A percentile compares a stretch with the other conserved stretches of the same genome.
Evolutionary conservation across 441 rosid species (phyloP).

Genomic region (Adansonia gregorii): DNA sequence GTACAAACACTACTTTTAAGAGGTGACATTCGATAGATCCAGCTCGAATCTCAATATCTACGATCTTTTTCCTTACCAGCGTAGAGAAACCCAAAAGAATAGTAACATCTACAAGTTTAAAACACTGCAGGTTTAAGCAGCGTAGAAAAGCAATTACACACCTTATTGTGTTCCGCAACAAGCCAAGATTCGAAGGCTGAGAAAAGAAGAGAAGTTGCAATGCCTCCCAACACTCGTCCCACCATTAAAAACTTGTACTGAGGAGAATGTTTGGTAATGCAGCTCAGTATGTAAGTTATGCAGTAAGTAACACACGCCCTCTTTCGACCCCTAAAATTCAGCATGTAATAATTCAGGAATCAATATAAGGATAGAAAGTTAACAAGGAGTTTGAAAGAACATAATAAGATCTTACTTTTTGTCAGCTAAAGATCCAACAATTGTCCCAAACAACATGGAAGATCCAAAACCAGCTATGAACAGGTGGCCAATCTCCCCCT

Average conservation of each 20-base stretch:
- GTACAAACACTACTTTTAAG: too few species aligned
- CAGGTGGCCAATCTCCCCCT: conserved; percentile 92
- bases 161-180: conserved; percentile 98
- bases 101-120: not conserved
- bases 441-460: conserved; percentile 96
- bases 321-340: conserved; percentile 11
- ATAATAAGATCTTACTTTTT: too few species aligned
- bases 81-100: not conserved
- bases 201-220: conserved; percentile 92
- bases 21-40: too few species aligned
- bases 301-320: conserved; percentile 50
- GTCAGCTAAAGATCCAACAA: conserved; percentile 41
- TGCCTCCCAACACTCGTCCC: conserved; percentile 93
- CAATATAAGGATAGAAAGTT: too few species aligned
- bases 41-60: too few species aligned
- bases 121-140: not conserved
- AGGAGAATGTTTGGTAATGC: conserved; percentile 94
- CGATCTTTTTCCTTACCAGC: too few species aligned
- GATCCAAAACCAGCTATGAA: conserved; percentile 99
- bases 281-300: conserved; percentile 37
- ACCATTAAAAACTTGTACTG: conserved; percentile 86
- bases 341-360: too few species aligned
- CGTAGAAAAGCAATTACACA: conserved; percentile 27
- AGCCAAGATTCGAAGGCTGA: conserved; percentile 99
- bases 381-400: too few species aligned